Evolutionary conservation across 2,329 filamentous ascomycete species (phyloP).

Genomic region (Talaromyces pinophilus): DNA sequence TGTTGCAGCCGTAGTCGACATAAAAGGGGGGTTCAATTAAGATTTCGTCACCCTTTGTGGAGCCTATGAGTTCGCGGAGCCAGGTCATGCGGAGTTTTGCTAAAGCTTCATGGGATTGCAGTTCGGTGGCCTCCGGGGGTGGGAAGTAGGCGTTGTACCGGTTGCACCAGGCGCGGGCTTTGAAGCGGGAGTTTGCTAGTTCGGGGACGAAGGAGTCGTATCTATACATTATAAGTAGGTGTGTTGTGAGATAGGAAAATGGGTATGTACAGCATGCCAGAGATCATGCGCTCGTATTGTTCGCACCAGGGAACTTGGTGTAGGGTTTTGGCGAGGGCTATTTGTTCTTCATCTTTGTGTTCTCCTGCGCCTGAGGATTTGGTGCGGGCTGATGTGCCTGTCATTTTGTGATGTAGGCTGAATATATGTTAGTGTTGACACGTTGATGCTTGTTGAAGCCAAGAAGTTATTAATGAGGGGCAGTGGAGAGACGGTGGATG

Average conservation of each 20-base stretch:
- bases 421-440: background rate
- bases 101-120: constrained; percentile 41
- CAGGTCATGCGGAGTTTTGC: constrained; percentile 42
- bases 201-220: constrained; percentile 55
- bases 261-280: constrained; percentile 29
- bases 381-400: background rate
- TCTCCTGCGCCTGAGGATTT: constrained; percentile 17
- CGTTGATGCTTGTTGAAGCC: background rate
- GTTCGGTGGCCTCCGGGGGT: constrained; percentile 19
- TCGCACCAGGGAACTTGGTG: constrained; percentile 30
- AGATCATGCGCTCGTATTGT: constrained; percentile 32
- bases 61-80: constrained; percentile 55
- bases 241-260: background rate
- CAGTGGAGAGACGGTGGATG: background rate
- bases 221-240: constrained; percentile 33
- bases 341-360: constrained; percentile 21
- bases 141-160: constrained; percentile 62
- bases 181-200: constrained; percentile 55
- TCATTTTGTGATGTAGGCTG: background rate
- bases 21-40: constrained; percentile 63
- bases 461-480: background rate
- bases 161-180: constrained; percentile 57
- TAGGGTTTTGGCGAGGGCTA: constrained; percentile 21
- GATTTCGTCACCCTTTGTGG: constrained; percentile 50
- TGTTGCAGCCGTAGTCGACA: constrained; percentile 67